Evolutionary conservation across 2,329 filamentous ascomycete species (phyloP).

Genomic region (Talaromyces rugulosus): DNA sequence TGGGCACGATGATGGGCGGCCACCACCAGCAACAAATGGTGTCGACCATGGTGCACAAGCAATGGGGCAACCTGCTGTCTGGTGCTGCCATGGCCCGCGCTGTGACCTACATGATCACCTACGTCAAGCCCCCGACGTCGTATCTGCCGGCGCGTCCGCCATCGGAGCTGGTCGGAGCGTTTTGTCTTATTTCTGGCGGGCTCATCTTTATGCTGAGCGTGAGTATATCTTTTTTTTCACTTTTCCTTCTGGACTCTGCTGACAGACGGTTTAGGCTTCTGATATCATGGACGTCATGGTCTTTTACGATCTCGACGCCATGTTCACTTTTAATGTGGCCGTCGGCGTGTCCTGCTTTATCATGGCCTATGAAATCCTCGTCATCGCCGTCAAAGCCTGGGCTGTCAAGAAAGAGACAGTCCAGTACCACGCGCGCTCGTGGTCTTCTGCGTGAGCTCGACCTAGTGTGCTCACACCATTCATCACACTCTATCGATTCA

Average conservation of each 20-base stretch:
- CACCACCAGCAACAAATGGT: conserved; percentile 81
- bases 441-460: conserved; percentile 11
- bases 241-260: background rate
- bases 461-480: background rate
- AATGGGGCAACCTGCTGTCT: conserved; percentile 84
- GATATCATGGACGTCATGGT: conserved; percentile 77
- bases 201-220: conserved; percentile 90
- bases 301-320: conserved; percentile 72
- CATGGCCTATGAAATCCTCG: conserved; percentile 77
- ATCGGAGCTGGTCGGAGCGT: conserved; percentile 80
- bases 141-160: conserved; percentile 79
- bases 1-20: conserved; percentile 93
- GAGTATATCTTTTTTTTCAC: conserved; percentile 37
- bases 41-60: conserved; percentile 86
- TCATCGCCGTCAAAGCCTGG: conserved; percentile 86
- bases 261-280: conserved; percentile 46
- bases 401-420: conserved; percentile 51
- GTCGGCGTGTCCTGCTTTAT: conserved; percentile 78
- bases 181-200: conserved; percentile 82
- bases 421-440: conserved; percentile 21
- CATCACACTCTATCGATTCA: background rate
- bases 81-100: conserved; percentile 74
- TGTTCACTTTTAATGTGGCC: conserved; percentile 88
- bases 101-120: conserved; percentile 75
- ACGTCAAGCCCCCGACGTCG: conserved; percentile 74